Evolutionary conservation across 2,329 filamentous ascomycete species (phyloP), one percentile per base, ranked within the genome.

Genomic region (Fusarium haematococcum): DNA sequence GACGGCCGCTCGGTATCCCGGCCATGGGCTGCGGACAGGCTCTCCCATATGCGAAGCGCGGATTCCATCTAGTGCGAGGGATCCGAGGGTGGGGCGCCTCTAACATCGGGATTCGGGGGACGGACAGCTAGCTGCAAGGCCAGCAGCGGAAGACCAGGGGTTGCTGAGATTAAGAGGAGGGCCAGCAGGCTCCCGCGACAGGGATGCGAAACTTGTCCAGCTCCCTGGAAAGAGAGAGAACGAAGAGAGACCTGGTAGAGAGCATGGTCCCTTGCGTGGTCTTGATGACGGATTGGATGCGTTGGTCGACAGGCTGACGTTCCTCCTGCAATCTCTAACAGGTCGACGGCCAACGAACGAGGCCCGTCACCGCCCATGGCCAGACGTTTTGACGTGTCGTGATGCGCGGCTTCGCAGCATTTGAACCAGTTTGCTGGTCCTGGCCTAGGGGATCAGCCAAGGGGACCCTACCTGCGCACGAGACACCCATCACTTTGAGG

Each of bases 141-240:
- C 32, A 72, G 37, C 39, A 72, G 59, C 59, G 64, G 62, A 72
- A 69, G 52, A 37, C 64, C 70, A 74, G 70, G 76, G 64, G 65
- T 69, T 52, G 65, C 25, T 68, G 74, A 78, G 67, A 78, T 78
- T 78, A 57, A 50, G 63, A 64, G 68, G 72, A 75, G 76, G 67
- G 70, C 70, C 27, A 52, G 63, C 63, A 68, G 65, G 67, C 74
- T 77, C 54, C 64, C 50, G 57, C 43, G 23, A 63, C 75, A 78
- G 65, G 77, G 77, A 63, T 77, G 27, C 67, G 71, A 74, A 78
- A 78, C 77, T 59, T 57, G 57, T 59, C 58, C 69, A 65, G 64
- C 62, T 39, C 48, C 37, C 67, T 71, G 54, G 63, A 64, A 48
- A 60, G 50, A 54, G 48, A 52, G 48, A 52, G 30, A 54, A 10